Percentiles rank a stretch among this genome's conserved stretches.
These are phyloP conservation scores for Phtheirospermum japonicum DNA, from an alignment of 257 asterid genomes.

Conservation along the genomic window DNA sequence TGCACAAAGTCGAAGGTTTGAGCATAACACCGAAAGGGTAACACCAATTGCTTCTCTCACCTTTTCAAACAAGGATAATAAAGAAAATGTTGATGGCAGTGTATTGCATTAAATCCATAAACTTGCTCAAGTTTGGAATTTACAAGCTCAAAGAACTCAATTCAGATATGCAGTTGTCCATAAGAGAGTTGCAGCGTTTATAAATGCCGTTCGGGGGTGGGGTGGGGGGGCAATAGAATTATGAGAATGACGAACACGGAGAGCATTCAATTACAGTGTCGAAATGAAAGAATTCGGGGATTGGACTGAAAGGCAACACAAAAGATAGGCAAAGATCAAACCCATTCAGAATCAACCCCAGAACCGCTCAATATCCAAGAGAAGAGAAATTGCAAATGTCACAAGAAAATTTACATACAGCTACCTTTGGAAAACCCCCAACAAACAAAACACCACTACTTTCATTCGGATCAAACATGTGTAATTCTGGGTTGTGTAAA, in stretches of 20 bases:
- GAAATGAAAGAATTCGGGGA: not conserved
- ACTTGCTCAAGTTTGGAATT: constrained; percentile 1
- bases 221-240: not conserved
- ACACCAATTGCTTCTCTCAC: constrained; percentile 98
- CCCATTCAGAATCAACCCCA: constrained; percentile 7
- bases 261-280: not conserved
- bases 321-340: not conserved
- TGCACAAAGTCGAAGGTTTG: constrained; percentile 76
- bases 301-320: not conserved
- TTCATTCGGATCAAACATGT: not conserved
- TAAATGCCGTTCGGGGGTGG: not conserved
- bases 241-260: not conserved
- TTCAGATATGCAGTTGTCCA: constrained; percentile 17
- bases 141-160: constrained; percentile 15
- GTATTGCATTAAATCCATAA: constrained; percentile 10
- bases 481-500: not conserved
- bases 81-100: not conserved
- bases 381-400: not conserved
- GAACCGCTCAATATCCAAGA: constrained; percentile 7
- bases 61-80: constrained; percentile 42
- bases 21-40: constrained; percentile 79
- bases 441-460: constrained; percentile 10
- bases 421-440: constrained; percentile 8
- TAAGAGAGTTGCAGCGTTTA: constrained; percentile 15
- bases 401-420: not conserved